Base-by-base conservation (phyloP, 345 rosid species). In the Physaria fendleri region DNA sequence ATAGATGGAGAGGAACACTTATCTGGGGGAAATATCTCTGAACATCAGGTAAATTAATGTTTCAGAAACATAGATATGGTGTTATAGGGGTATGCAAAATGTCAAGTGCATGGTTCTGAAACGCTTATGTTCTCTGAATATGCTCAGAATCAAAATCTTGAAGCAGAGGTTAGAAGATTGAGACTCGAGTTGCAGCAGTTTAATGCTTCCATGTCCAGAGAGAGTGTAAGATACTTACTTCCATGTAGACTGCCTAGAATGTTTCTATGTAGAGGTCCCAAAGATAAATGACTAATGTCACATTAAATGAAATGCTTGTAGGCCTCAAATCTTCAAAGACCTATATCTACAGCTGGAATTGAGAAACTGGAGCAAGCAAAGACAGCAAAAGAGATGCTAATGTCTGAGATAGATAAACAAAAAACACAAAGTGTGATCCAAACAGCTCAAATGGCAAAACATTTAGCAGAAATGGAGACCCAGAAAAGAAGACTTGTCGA, bases 161-260 rank as follows among this genome's bases (percentile, higher is more conserved):
- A 85, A 9, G 71, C 51, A 22, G 87, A 82, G 74, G 73, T 90
- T 58, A 70, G 62, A 67, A 79, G 75, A 71, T 57, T 87, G 49
- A 81, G 69, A 68, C 73, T 63, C 32, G 91, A 85, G 55, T 46
- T 90, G 56, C 74, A 87, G 61, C 80, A 81, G 29, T 60, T 59
- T 64, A 82, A 77, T 72, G 69, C 64, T 67, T 64, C 79, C 33
- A 75, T 74, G 27, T 64, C 69, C 41, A 57, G 68, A 65, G 58
- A 54, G 27, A 78, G 49, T 77, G 95, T 85, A 84, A 60, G 79
- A 56, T 51, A 6, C 46, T 28, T 56, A 48, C 67, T 41, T 33
- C 23, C 56, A 59, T 52, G 51, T 51, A 32, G 27, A 43, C 9
- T 8, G 5, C 46, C 29, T 5, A 51, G 1, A 12, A 16, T 41